Base-by-base conservation (phyloP, 305 asterid genomes). In the Ajuga reptans region DNA sequence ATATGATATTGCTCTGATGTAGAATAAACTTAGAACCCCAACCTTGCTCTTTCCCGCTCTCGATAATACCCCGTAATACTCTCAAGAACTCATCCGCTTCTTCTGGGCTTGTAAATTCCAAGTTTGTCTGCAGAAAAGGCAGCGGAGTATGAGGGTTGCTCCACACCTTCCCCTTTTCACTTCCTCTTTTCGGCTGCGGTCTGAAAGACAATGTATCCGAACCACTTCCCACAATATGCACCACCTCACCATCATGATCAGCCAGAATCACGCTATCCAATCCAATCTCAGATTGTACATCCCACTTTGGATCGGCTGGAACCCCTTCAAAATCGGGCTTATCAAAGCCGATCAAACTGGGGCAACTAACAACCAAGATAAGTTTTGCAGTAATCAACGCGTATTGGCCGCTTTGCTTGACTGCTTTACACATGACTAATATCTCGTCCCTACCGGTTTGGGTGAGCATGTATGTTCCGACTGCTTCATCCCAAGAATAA, bases 401-500 rank as follows among this genome's bases (percentile, higher is more conserved):
- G 71, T 78, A 89, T 71, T 81, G 80, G 53, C 96, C 99, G 56
- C 77, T 75, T 51, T 75, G 84, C 75, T 82, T 82, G 11, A 93
- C 96, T 50, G 95, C 78, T 81, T 89, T 89, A 79, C 92, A 90
- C 77, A 80, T 68, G 45, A 93, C 74, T 58, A 90, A 74, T 9
- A 75, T 81, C 81, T 84, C 95, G 7, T 84, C 87, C 73, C 78
- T 76, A 37, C 80, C 82, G 6, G 83, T 75, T 58, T 86, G 92
- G 42, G 79, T 72, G 76, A 89, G 95, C 59, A 86, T 83, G 69
- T 88, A 81, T 45, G 85, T 80, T 73, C 97, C 99, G 29, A 91
- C 76, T 36, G 99, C 97, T 84, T 93, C 97, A 66, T 93, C 99
- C 97, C 96, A 89, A 15, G 95, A 89, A 77, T 90, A 93, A 10